These are phyloP conservation scores for Plantago coronopus DNA, from an alignment of 305 asterid genomes.

Conservation along the genomic window DNA sequence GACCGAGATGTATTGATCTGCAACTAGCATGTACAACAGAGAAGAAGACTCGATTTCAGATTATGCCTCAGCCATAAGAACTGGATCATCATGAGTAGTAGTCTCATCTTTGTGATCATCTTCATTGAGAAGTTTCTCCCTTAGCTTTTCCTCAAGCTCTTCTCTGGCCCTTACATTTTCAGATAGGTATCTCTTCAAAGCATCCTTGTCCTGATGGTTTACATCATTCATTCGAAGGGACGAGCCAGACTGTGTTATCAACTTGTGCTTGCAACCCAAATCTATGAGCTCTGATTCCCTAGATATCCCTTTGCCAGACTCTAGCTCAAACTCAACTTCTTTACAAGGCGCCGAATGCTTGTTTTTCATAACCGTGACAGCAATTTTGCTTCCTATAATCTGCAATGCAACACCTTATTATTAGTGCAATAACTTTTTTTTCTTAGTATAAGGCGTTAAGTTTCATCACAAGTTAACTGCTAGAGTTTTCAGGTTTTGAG, in stretches of 20 bases:
- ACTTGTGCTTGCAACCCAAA: constrained; percentile 70
- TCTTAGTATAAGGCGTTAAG: no score
- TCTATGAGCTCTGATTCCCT: constrained; percentile 76
- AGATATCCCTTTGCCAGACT: constrained; percentile 88
- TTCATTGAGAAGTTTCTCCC: constrained; percentile 21
- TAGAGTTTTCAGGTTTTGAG: no score
- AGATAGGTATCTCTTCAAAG: constrained; percentile 36
- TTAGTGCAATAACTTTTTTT: not conserved
- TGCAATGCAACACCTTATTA: constrained; percentile 26
- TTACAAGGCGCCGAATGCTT: constrained; percentile 91
- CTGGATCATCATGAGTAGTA: constrained; percentile 18
- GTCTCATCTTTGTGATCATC: constrained; percentile 10
- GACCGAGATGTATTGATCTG: not conserved
- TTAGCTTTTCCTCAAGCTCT: constrained; percentile 37
- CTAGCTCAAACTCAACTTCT: constrained; percentile 77
- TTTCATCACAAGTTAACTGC: no score
- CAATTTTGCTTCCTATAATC: constrained; percentile 81
- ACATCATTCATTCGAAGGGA: constrained; percentile 34
- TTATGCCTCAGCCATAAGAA: constrained; percentile 8
- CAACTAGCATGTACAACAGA: constrained; percentile 1
- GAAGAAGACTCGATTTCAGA: not conserved
- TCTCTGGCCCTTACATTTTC: constrained; percentile 42
- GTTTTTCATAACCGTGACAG: constrained; percentile 88
- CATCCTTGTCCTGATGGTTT: constrained; percentile 29
- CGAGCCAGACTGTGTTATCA: constrained; percentile 43